Evolutionary conservation across 2,329 filamentous ascomycete genomes (phyloP).

Genomic region (Colletotrichum melonis): DNA sequence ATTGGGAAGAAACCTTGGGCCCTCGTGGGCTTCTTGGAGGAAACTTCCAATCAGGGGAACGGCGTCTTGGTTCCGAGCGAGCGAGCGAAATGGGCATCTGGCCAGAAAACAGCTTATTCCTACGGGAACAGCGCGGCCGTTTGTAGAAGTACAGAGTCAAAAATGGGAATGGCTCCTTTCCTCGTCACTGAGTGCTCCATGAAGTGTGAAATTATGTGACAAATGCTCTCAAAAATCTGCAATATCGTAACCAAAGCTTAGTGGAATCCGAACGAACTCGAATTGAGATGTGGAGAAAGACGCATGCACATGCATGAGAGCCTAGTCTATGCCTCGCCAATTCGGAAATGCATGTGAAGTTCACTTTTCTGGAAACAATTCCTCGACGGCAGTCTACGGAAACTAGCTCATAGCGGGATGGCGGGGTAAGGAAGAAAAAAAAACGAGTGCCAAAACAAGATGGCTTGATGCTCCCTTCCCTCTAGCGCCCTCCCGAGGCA

Average conservation of each 20-base stretch:
- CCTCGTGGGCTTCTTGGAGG: constrained; percentile 10
- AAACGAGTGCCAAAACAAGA: constrained; percentile 11
- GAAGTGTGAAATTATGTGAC: background rate
- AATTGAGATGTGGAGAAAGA: background rate
- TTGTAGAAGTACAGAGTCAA: constrained; percentile 32
- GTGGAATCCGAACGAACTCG: background rate
- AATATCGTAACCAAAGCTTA: background rate
- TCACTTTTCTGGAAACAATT: constrained; percentile 4
- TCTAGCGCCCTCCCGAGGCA: constrained; percentile 5
- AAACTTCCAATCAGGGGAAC: constrained; percentile 12
- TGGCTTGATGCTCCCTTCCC: constrained; percentile 3
- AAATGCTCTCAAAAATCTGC: background rate
- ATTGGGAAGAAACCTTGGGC: constrained; percentile 17
- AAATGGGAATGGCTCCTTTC: constrained; percentile 24
- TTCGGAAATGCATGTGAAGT: background rate
- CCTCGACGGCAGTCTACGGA: background rate
- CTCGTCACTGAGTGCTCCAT: background rate
- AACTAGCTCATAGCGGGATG: constrained; percentile 10
- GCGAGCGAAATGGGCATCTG: constrained; percentile 27
- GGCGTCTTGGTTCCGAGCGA: constrained; percentile 24
- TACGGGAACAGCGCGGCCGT: constrained; percentile 28
- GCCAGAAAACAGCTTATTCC: constrained; percentile 30
- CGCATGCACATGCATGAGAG: background rate
- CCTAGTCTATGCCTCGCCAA: background rate
- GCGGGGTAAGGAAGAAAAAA: constrained; percentile 10